Base-by-base conservation (phyloP, 495 filamentous ascomycete genomes). In the Penicillium mononematosum region DNA sequence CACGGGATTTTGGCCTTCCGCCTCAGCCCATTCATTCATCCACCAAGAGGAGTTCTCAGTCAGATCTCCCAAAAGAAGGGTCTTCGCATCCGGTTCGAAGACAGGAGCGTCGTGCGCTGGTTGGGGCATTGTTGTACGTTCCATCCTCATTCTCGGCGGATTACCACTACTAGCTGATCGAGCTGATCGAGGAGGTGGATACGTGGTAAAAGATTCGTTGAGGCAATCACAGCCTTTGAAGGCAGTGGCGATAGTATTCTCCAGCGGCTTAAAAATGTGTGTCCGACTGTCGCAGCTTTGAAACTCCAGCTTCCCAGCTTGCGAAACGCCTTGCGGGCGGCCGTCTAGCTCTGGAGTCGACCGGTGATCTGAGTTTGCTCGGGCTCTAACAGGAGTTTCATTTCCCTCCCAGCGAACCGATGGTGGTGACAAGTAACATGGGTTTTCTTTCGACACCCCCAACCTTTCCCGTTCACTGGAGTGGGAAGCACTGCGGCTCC, bases 31-130 rank as follows among this genome's bases (percentile, higher is more conserved):
- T 55, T 81, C 77, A 20, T 85, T 86, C 50, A 84, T 88, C 89
- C 89, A 94, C 90, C 89, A 94, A 14, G 82, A 82, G 2, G 90
- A 90, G 66, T 93, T 94, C 68, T 94, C 89, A 0, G 86, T 87
- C 58, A 94, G 74, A 57, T 93, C 84, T 14, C 90, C 90, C n/a
- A 91, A 67, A 12, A 93, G 77, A 12, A 94, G 75, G 0, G 88
- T 86, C 69, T 92, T 94, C 0, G 88, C 83, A 68, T 94, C 90
- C 25, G 91, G 70, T 50, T 85, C 81, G 25, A 81, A 82, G 4
- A 81, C 58, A 8, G 63, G 63, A 10, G 67, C 58, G 31, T 73
- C 55, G 1, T 48, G 46, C 10, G 52, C 50, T 29, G 64, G 51
- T 16, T 61, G 64, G 2, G 50, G 47, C n/a, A 56, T 50, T 29